Percentiles rank a stretch among this genome's conserved stretches.
phyloP scores from a whole-genome alignment of 352 stramenopile species.

The Phytophthora niederhauseri region DNA sequence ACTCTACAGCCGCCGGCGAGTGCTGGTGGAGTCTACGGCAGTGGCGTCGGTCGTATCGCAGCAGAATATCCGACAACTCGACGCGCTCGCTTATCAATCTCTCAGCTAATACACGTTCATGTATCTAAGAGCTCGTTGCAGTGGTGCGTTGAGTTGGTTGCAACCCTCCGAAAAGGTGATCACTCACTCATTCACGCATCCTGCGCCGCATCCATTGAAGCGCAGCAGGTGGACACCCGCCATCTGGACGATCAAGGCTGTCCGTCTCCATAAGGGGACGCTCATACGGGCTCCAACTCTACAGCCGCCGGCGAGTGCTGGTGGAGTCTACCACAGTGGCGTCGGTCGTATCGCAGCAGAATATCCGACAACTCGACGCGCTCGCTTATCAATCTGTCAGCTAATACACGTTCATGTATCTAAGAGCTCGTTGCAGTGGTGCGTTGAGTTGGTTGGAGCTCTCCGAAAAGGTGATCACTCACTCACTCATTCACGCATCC shows the following conservation, averaged over 20 bases:
- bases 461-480: conserved; percentile 2
- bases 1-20: neutral
- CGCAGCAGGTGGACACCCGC: conserved; percentile 8
- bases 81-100: conserved; percentile 2
- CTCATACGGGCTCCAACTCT: neutral
- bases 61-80: neutral
- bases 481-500: neutral
- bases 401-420: neutral
- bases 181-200: too few relatives aligned
- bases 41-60: neutral
- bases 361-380: neutral
- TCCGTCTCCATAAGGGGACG: conserved; percentile 4
- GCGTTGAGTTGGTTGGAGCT: too few relatives aligned
- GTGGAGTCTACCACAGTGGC: conserved; percentile 10
- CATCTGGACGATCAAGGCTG: conserved; percentile 25
- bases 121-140: too few relatives aligned
- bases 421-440: too few relatives aligned
- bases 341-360: too few relatives aligned
- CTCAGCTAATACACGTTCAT: neutral
- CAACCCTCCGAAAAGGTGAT: neutral
- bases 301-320: neutral
- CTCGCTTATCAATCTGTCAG: neutral
- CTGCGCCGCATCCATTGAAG: too few relatives aligned
- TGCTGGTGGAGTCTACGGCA: conserved; percentile 11
- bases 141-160: too few relatives aligned